These are phyloP conservation scores for Neurospora sp. DNA, from an alignment of 495 filamentous ascomycete genomes.

Conservation along the genomic window DNA sequence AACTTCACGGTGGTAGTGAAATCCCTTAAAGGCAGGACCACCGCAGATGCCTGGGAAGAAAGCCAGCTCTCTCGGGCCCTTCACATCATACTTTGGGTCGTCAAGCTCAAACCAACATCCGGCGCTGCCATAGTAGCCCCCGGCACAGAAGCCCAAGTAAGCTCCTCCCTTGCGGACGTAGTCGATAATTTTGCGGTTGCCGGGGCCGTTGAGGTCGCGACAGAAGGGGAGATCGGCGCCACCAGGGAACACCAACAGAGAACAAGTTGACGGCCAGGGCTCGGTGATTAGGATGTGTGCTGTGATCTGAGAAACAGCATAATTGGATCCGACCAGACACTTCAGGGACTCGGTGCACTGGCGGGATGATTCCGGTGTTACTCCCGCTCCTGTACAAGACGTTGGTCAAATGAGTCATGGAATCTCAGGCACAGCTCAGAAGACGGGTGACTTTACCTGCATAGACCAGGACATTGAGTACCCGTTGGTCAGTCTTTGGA, in stretches of 20 bases:
- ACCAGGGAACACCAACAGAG: constrained; percentile 83
- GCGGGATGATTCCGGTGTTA: constrained; percentile 76
- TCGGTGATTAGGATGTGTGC: constrained; percentile 75
- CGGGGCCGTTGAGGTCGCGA: constrained; percentile 73
- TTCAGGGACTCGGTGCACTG: constrained; percentile 85
- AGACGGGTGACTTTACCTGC: constrained; percentile 45
- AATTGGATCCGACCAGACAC: constrained; percentile 81
- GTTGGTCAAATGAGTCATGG: constrained; percentile 1
- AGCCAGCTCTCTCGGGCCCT: constrained; percentile 73
- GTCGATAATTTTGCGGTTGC: constrained; percentile 72
- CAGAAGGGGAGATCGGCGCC: constrained; percentile 94
- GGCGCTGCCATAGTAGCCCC: constrained; percentile 78
- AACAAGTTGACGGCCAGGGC: constrained; percentile 81
- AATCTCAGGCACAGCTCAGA: background rate
- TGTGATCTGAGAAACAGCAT: constrained; percentile 81
- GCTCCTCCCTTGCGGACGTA: constrained; percentile 78
- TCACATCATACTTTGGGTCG: constrained; percentile 68
- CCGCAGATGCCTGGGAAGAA: constrained; percentile 85
- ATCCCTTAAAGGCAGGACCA: constrained; percentile 81
- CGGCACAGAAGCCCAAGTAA: constrained; percentile 89
- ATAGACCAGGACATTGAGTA: constrained; percentile 82
- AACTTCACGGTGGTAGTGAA: constrained; percentile 81
- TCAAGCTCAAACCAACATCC: constrained; percentile 88
- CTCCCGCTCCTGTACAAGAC: constrained; percentile 56
- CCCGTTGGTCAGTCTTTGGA: constrained; percentile 23